A percentile compares a stretch with the other conserved stretches of the same genome.
Conservation (phyloP, 495 filamentous ascomycete species). For the Letharia lupina region DNA sequence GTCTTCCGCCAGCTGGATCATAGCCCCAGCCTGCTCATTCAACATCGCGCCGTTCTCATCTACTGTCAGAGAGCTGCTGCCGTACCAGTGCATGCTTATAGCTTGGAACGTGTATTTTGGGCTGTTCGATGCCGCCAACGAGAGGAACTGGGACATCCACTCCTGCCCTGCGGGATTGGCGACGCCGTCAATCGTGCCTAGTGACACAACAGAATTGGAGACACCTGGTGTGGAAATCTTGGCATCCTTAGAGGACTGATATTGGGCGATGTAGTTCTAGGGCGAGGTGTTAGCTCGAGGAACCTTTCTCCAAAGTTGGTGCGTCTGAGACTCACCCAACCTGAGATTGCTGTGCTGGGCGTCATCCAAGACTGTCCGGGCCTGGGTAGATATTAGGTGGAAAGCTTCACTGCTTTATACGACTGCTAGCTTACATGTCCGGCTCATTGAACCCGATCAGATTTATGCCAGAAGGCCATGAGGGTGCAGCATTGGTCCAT, state of each 20-base stretch:
- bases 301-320: neutral
- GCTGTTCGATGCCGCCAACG: neutral
- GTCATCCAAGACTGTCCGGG: conserved; percentile 5
- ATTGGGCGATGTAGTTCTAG: neutral
- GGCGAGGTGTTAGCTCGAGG: neutral
- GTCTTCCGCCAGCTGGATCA: neutral
- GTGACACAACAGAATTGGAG: neutral
- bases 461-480: neutral
- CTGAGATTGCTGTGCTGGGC: neutral
- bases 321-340: neutral
- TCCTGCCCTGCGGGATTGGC: conserved; percentile 1
- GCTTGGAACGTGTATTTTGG: conserved; percentile 2
- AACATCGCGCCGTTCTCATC: neutral
- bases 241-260: neutral
- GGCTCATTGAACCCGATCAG: conserved; percentile 1
- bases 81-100: conserved; percentile 4
- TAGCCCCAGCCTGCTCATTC: neutral
- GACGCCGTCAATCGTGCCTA: neutral
- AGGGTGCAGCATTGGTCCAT: neutral
- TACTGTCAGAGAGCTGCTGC: neutral
- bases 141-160: neutral
- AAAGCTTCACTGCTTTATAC: neutral
- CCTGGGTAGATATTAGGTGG: neutral
- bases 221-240: neutral
- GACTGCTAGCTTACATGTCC: neutral